Conservation (phyloP, 1,139 yeast genomes). For the Blastobotrys buckinghamii region DNA sequence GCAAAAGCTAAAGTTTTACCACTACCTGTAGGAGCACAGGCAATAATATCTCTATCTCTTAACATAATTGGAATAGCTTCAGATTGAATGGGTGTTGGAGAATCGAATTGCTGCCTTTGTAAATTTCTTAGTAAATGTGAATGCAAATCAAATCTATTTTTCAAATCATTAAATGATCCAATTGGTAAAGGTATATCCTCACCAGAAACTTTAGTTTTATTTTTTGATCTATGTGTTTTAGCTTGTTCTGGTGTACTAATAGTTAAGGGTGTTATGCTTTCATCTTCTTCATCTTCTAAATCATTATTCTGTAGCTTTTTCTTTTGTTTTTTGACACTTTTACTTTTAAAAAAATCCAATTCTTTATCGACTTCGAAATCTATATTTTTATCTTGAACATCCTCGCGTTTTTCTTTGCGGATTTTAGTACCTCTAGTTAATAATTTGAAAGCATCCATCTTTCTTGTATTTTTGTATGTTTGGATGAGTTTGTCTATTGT, state of each 20-base stretch:
- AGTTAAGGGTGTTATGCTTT: conserved; percentile 38
- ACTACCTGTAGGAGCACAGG: conserved; percentile 93
- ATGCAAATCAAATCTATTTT: conserved; percentile 60
- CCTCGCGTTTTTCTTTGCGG: conserved; percentile 42
- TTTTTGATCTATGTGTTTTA: conserved; percentile 44
- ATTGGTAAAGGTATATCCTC: conserved; percentile 80
- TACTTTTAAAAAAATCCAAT: conserved; percentile 52
- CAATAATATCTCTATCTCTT: conserved; percentile 62
- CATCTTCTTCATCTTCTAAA: conserved; percentile 26
- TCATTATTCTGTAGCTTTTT: conserved; percentile 8
- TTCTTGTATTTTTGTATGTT: too few relatives aligned
- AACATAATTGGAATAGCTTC: conserved; percentile 73
- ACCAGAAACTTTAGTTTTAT: conserved; percentile 65
- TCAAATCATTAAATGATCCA: conserved; percentile 79
- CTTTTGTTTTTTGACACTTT: conserved; percentile 7
- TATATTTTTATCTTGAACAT: conserved; percentile 36
- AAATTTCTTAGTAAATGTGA: conserved; percentile 58
- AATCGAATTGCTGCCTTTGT: conserved; percentile 61
- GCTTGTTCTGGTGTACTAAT: conserved; percentile 57
- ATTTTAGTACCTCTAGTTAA: conserved; percentile 80
- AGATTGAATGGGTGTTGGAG: conserved; percentile 90
- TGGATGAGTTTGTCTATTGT: too few relatives aligned
- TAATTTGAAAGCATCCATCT: conserved; percentile 86
- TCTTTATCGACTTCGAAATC: conserved; percentile 34
- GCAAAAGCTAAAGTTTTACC: conserved; percentile 88